phyloP scores from a whole-genome alignment of 306 rosid species.

The Senna siamea region DNA sequence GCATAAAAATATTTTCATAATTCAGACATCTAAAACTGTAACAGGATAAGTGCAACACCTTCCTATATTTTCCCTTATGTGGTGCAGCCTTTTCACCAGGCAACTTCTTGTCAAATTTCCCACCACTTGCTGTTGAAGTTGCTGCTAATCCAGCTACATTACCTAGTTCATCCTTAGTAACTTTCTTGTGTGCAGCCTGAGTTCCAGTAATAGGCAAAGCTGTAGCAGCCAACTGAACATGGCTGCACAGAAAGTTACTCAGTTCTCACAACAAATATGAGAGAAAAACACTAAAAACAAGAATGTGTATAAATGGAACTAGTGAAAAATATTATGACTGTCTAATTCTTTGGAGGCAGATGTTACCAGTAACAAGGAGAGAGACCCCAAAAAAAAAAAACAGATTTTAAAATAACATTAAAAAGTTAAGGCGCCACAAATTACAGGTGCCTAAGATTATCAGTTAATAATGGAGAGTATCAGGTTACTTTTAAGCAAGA shows the following conservation, averaged over 20 bases:
- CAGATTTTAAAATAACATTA: too few relatives aligned
- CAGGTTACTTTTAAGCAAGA: background rate
- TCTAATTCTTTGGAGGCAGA: background rate
- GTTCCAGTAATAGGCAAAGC: constrained; percentile 94
- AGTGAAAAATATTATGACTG: background rate
- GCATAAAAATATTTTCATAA: constrained; percentile 13
- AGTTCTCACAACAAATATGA: constrained; percentile 31
- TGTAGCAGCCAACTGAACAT: constrained; percentile 87
- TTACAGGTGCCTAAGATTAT: background rate
- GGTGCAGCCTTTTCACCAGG: constrained; percentile 79
- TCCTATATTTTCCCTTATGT: constrained; percentile 84
- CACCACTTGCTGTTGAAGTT: constrained; percentile 93
- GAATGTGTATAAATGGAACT: background rate
- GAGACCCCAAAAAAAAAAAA: background rate
- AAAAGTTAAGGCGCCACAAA: constrained; percentile 3
- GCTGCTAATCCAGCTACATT: constrained; percentile 87
- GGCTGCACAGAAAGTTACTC: constrained; percentile 58
- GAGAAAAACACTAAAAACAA: background rate
- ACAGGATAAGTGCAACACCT: constrained; percentile 54
- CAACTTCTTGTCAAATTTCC: constrained; percentile 91
- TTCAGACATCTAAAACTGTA: constrained; percentile 1
- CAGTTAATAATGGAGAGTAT: background rate
- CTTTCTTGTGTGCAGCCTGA: constrained; percentile 70
- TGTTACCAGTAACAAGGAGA: background rate
- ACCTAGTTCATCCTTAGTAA: constrained; percentile 75